phyloP scores from a whole-genome alignment of 2,329 filamentous ascomycete species.

The Pseudopyrenochaeta lycopersici region DNA sequence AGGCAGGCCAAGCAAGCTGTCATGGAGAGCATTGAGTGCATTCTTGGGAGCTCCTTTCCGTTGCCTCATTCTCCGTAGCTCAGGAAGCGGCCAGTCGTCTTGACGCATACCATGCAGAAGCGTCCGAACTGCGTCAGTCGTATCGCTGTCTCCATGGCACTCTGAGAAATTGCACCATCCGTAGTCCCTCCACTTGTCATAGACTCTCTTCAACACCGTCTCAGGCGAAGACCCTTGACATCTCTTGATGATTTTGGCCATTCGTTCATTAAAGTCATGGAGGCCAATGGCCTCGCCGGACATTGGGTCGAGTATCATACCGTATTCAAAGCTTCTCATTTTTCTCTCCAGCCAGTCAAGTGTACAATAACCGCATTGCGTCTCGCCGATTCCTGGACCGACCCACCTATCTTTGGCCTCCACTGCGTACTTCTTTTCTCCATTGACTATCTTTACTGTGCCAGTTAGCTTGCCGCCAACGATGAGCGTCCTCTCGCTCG shows the following conservation, averaged over 20 bases:
- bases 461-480: not conserved
- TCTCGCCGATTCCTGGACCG: conserved; percentile 13
- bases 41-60: conserved; percentile 1
- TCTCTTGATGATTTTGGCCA: conserved; percentile 8
- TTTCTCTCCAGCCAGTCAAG: conserved; percentile 17
- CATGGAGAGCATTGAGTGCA: conserved; percentile 4
- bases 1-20: conserved; percentile 8
- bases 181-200: conserved; percentile 5
- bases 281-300: conserved; percentile 7
- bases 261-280: conserved; percentile 8
- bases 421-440: not conserved
- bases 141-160: conserved; percentile 4
- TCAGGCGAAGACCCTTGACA: not conserved
- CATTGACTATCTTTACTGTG: not conserved
- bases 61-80: not conserved
- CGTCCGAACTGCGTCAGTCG: not conserved
- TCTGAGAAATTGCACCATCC: conserved; percentile 15
- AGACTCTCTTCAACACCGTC: not conserved
- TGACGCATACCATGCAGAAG: conserved; percentile 12
- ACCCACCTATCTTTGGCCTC: not conserved
- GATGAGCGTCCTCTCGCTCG: conserved; percentile 7
- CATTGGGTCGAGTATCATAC: conserved; percentile 6
- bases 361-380: conserved; percentile 14
- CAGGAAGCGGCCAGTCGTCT: not conserved
- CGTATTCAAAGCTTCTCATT: conserved; percentile 16